Evolutionary conservation across 305 asterid species (phyloP).

Genomic region (Petunia hybrid): DNA sequence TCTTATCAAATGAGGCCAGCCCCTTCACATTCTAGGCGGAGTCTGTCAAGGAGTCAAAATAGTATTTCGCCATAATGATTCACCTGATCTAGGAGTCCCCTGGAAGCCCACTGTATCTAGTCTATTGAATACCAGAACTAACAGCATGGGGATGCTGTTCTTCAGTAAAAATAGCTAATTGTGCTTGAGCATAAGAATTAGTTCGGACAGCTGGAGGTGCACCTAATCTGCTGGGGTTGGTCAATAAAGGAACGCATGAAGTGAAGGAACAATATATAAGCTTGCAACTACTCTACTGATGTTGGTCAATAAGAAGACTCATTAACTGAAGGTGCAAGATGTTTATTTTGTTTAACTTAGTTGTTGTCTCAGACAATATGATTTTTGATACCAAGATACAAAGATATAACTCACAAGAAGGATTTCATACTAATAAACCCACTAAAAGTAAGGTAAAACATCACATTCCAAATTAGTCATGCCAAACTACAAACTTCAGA

Average conservation of each 20-base stretch:
- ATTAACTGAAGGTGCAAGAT: not conserved
- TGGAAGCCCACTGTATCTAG: not conserved
- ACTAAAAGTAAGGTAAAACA: not conserved
- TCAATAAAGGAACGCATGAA: not conserved
- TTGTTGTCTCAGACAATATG: not conserved
- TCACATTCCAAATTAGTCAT: not conserved
- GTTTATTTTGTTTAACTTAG: not conserved
- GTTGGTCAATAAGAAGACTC: not conserved
- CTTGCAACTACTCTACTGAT: not conserved
- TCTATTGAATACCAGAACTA: not conserved
- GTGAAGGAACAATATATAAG: not conserved
- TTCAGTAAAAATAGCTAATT: not conserved
- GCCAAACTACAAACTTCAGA: not conserved
- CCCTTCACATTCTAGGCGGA: not conserved
- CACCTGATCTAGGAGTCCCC: not conserved
- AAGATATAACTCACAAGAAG: not conserved
- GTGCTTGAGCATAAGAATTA: not conserved
- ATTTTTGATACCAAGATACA: not conserved
- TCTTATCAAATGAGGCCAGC: not conserved
- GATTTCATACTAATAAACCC: not conserved
- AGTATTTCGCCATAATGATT: not conserved
- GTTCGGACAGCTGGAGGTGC: not conserved
- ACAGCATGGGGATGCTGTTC: not conserved
- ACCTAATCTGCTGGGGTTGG: not conserved
- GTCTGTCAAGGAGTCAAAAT: not conserved